phyloP scores from a whole-genome alignment of 768 basidiomycete genomes.

The Clathrus columnatus region DNA sequence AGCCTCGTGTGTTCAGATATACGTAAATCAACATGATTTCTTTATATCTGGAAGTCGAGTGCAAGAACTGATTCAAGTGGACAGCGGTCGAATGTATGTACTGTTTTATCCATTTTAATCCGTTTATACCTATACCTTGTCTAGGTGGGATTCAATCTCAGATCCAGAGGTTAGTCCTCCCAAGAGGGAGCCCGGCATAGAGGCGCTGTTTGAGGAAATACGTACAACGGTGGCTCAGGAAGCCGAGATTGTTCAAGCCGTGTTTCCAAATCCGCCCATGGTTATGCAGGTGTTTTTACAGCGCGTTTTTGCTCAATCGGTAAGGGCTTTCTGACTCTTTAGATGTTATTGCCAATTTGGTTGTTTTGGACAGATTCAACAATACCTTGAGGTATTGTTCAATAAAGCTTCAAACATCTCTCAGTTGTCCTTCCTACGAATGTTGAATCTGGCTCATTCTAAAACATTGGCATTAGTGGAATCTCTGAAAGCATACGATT shows the following conservation, averaged over 20 bases:
- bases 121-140: conserved; percentile 3
- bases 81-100: conserved; percentile 50
- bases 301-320: conserved; percentile 94
- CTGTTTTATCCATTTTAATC: neutral
- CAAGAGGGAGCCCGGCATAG: conserved; percentile 67
- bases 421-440: conserved; percentile 83
- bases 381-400: conserved; percentile 87
- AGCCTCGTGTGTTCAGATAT: conserved; percentile 92
- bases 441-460: conserved; percentile 79
- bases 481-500: conserved; percentile 85
- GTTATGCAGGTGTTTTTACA: conserved; percentile 99
- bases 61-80: conserved; percentile 47
- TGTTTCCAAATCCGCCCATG: conserved; percentile 91
- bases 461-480: conserved; percentile 76
- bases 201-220: conserved; percentile 79
- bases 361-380: conserved; percentile 65
- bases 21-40: conserved; percentile 99
- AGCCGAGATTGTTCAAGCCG: conserved; percentile 95
- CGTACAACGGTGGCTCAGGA: conserved; percentile 88
- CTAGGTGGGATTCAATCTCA: conserved; percentile 74
- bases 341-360: neutral
- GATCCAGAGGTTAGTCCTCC: conserved; percentile 76
- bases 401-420: conserved; percentile 68
- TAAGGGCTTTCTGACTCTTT: conserved; percentile 30
- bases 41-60: conserved; percentile 84